phyloP scores from a whole-genome alignment of 176 grass and related monocot species.

The Oryza meyeriana region DNA sequence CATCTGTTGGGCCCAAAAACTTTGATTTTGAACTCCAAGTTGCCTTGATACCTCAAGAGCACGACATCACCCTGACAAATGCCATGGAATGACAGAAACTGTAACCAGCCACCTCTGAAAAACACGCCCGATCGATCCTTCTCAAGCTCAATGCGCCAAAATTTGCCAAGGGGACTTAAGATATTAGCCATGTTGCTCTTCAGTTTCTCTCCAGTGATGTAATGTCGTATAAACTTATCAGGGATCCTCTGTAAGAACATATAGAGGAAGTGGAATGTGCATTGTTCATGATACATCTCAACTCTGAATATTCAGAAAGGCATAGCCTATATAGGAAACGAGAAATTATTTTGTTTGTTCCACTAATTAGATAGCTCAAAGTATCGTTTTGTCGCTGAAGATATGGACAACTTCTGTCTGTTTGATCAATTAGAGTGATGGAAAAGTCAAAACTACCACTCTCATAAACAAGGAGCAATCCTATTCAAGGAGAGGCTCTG shows the following conservation, averaged over 20 bases:
- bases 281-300: not conserved
- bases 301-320: not conserved
- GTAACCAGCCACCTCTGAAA: slow-evolving; percentile 14
- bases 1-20: slow-evolving; percentile 1
- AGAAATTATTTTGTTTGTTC: not conserved
- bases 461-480: too few relatives aligned
- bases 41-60: slow-evolving; percentile 33
- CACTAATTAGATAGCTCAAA: not conserved
- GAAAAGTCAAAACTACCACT: too few relatives aligned
- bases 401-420: too few relatives aligned
- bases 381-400: not conserved
- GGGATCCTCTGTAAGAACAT: slow-evolving; percentile 10
- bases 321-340: too few relatives aligned
- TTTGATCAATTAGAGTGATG: too few relatives aligned
- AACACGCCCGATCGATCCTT: not conserved
- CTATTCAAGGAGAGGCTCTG: too few relatives aligned
- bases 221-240: slow-evolving; percentile 8
- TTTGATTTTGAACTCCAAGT: slow-evolving; percentile 31
- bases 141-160: slow-evolving; percentile 3
- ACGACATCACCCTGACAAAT: slow-evolving; percentile 12
- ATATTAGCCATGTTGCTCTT: not conserved
- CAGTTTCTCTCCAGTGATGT: not conserved
- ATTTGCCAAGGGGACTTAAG: slow-evolving; percentile 18
- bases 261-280: not conserved
- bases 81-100: slow-evolving; percentile 24